A percentile compares a stretch with the other conserved stretches of the same genome.
These are phyloP conservation scores for Penicillium sumatraense DNA, from an alignment of 2,329 filamentous ascomycete genomes.

Conservation along the genomic window DNA sequence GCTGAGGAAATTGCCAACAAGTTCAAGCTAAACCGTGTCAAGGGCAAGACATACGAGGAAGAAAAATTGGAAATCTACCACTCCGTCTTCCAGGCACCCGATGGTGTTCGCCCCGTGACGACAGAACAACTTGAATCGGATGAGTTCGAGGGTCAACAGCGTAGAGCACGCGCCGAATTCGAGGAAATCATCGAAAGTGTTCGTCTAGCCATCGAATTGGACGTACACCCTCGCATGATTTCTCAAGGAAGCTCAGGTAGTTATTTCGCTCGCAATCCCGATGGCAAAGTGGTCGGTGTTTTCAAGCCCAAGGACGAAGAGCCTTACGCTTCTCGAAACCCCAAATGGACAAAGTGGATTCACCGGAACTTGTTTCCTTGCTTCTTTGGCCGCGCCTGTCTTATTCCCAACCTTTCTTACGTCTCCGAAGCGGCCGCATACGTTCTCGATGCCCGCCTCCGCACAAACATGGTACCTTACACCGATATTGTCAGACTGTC, in stretches of 20 bases:
- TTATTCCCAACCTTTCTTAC: conserved; percentile 97
- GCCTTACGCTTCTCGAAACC: conserved; percentile 93
- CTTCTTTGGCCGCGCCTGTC: conserved; percentile 91
- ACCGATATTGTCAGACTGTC: conserved; percentile 93
- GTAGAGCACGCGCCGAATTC: conserved; percentile 80
- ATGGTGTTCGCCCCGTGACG: conserved; percentile 80
- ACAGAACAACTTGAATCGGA: conserved; percentile 70
- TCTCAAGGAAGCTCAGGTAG: conserved; percentile 96
- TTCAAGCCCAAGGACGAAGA: conserved; percentile 99
- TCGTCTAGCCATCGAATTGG: conserved; percentile 84
- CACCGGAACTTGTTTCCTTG: conserved; percentile 97
- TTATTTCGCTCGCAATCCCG: conserved; percentile 91
- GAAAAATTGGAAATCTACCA: conserved; percentile 94
- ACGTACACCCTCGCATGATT: conserved; percentile 93
- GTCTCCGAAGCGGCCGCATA: conserved; percentile 97
- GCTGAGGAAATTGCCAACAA: conserved; percentile 97
- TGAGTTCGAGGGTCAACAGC: conserved; percentile 59
- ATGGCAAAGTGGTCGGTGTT: conserved; percentile 93
- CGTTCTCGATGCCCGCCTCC: conserved; percentile 86
- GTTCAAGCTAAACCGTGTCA: conserved; percentile 84
- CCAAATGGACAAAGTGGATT: conserved; percentile 99
- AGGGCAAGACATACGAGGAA: conserved; percentile 74
- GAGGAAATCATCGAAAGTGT: conserved; percentile 90
- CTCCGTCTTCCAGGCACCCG: conserved; percentile 92
- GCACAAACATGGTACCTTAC: conserved; percentile 91